Evolutionary conservation across 306 rosid genomes (phyloP), one percentile per base, ranked within the genome.

Genomic region (Sicyos baderoa): DNA sequence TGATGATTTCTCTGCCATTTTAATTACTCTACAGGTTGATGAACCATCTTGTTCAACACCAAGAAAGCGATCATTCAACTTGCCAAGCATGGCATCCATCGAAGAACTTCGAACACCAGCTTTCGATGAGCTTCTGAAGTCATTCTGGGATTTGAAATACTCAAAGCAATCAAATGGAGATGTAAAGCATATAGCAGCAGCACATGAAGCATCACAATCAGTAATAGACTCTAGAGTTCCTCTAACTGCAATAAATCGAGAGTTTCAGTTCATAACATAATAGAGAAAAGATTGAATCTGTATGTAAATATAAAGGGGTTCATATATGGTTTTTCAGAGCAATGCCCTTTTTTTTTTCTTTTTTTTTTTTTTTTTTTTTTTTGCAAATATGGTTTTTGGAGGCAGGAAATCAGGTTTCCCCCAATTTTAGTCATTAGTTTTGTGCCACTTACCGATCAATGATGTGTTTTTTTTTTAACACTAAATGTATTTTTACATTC

Each of bases 1-100:
- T 5, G 35, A 29, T 70, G 40, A 35, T 25, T 4, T 2, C 25
- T 54, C 40, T 71, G 15, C 19, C 49, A 54, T 37, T 45, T 72
- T 62, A 54, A n/a, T 17, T 0, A 59, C 22, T 57, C 64, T 15
- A 68, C 78, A 94, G 99, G 95, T 94, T 56, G 97, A 94, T 23
- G 97, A 90, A 83, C 96, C 97, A 72, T 94, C 99, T 52, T 94
- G 99, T 84, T 94, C 99, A 61, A 94, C 95, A 15, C 99, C 97
- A 6, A 86, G 85, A 78, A 86, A 84, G 78, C 87, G 99, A 77
- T 80, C 85, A 27, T 88, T 94, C 83, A 90, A 88, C 82, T 84
- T 94, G 71, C 97, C 97, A 0, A 88, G 92, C 55, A 76, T 85
- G 54, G 81, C 85, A 42, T 88, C 99, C 29, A 85, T 94, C 48